A percentile compares a stretch with the other conserved stretches of the same genome.
Evolutionary conservation across 1,139 yeast genomes (phyloP).

Genomic region (Hemisphaericaspora lyxosophila): DNA sequence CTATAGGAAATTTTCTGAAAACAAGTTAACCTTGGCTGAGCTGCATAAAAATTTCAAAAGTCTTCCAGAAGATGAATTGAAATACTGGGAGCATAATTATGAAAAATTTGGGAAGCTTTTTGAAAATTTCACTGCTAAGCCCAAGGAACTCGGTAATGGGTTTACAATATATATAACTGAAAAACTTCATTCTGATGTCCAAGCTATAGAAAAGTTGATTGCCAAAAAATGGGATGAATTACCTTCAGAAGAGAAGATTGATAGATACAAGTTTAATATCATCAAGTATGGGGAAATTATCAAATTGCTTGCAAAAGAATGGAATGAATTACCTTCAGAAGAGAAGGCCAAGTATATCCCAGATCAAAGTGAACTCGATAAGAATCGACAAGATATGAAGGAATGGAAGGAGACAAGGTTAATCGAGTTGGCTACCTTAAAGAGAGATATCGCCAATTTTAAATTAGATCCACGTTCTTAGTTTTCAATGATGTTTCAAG

Average conservation of each 20-base stretch:
- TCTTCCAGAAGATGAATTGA: not conserved
- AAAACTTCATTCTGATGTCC: no score
- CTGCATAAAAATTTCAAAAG: not conserved
- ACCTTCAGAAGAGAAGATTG: no score
- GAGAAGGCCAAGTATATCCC: not conserved
- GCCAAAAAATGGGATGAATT: not conserved
- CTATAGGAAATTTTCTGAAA: not conserved
- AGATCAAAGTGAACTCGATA: not conserved
- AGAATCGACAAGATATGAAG: not conserved
- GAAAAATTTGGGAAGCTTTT: no score
- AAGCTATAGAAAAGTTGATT: not conserved
- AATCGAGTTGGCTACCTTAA: not conserved
- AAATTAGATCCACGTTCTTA: not conserved
- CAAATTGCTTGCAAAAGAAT: not conserved
- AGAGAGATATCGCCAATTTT: not conserved
- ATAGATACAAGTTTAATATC: no score
- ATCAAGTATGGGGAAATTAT: no score
- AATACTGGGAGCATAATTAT: not conserved
- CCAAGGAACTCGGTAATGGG: not conserved
- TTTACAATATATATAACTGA: not conserved
- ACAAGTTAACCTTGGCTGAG: not conserved
- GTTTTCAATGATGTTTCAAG: no score
- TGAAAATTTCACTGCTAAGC: not conserved
- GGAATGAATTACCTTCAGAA: not conserved
- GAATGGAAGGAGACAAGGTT: not conserved